These are phyloP conservation scores for Gliomastix tumulicola DNA, from an alignment of 2,329 filamentous ascomycete genomes.

Conservation along the genomic window DNA sequence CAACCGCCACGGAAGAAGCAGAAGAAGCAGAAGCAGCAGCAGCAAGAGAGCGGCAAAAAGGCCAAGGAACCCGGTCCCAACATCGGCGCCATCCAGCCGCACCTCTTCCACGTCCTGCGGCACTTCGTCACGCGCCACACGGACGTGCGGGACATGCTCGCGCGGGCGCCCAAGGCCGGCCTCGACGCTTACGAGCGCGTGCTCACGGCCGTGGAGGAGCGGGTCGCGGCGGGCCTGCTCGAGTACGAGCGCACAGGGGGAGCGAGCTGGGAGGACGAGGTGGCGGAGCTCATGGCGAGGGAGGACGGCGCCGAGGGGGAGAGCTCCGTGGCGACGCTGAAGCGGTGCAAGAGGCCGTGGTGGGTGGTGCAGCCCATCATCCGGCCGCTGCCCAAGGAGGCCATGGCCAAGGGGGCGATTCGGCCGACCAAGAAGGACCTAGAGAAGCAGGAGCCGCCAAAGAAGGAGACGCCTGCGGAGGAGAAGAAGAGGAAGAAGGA, in stretches of 20 bases:
- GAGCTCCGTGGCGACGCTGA: slow-evolving; percentile 61
- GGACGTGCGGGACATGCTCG: slow-evolving; percentile 79
- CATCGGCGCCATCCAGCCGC: slow-evolving; percentile 75
- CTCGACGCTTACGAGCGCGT: slow-evolving; percentile 73
- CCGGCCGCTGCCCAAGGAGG: slow-evolving; percentile 80
- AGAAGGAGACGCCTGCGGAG: slow-evolving; percentile 10
- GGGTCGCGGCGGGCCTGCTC: slow-evolving; percentile 63
- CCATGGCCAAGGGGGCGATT: slow-evolving; percentile 73
- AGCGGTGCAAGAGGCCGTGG: slow-evolving; percentile 72
- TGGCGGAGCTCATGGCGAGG: slow-evolving; percentile 13
- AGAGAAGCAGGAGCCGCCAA: slow-evolving; percentile 17
- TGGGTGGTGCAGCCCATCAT: slow-evolving; percentile 89
- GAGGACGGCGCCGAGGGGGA: slow-evolving; percentile 36
- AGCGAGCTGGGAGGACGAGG: slow-evolving; percentile 36
- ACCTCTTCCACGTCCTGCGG: slow-evolving; percentile 86
- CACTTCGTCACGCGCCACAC: slow-evolving; percentile 76
- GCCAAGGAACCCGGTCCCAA: slow-evolving; percentile 48
- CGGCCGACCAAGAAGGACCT: slow-evolving; percentile 64
- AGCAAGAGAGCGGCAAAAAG: slow-evolving; percentile 21
- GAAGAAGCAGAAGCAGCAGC: slow-evolving; percentile 21
- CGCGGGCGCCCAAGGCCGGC: slow-evolving; percentile 60
- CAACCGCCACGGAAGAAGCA: slow-evolving; percentile 47
- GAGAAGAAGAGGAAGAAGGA: slow-evolving; percentile 36
- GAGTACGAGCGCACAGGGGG: slow-evolving; percentile 54
- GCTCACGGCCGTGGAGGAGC: slow-evolving; percentile 66